These are phyloP conservation scores for Curvularia spicifera DNA, from an alignment of 2,329 filamentous ascomycete species.

Conservation along the genomic window DNA sequence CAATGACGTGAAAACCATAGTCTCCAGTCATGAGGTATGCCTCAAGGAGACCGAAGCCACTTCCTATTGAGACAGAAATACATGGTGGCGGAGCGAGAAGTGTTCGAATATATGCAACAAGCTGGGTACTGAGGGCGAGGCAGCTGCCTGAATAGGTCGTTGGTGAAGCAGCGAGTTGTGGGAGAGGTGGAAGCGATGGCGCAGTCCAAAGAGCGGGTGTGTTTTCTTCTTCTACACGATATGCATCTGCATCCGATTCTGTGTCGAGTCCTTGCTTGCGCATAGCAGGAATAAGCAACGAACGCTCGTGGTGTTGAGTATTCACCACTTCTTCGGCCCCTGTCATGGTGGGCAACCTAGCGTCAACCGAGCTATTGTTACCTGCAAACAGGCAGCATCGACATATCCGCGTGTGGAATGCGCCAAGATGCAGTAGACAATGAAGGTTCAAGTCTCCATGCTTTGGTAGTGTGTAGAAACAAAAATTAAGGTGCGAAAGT, in stretches of 20 bases:
- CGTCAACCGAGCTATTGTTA: background rate
- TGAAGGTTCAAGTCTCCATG: background rate
- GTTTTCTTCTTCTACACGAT: background rate
- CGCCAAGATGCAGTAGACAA: background rate
- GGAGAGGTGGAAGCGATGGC: conserved; percentile 9
- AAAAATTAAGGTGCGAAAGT: background rate
- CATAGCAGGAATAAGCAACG: background rate
- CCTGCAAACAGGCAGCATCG: background rate
- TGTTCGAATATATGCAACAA: conserved; percentile 34
- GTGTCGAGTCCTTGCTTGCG: background rate
- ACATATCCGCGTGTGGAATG: background rate
- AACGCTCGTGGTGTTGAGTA: background rate
- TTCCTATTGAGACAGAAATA: conserved; percentile 55
- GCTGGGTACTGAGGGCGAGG: conserved; percentile 42
- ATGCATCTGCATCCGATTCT: background rate
- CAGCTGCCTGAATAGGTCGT: conserved; percentile 44
- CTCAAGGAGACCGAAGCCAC: conserved; percentile 60
- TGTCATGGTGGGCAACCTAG: background rate
- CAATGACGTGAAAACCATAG: conserved; percentile 46
- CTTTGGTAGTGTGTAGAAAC: background rate
- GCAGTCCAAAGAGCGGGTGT: background rate
- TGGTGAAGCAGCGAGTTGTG: conserved; percentile 29
- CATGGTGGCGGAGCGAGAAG: conserved; percentile 34
- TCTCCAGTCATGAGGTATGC: conserved; percentile 44
- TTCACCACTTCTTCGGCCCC: conserved; percentile 1